Evolutionary conservation across 2,329 filamentous ascomycete genomes (phyloP).

Genomic region (Botryotinia convoluta): DNA sequence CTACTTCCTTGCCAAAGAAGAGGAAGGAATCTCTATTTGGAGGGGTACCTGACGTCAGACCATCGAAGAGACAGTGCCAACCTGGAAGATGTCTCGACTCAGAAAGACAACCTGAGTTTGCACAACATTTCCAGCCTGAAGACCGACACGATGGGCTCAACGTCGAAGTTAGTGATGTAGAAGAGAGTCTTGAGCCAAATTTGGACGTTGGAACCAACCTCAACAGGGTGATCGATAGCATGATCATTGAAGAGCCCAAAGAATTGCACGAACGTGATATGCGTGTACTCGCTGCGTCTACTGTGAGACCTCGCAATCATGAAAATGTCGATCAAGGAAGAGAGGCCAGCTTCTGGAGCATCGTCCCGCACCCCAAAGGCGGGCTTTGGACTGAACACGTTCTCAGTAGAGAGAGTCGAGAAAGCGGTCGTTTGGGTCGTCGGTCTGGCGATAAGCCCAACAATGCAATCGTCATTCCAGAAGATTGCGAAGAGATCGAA

Average conservation of each 20-base stretch:
- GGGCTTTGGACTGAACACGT: background rate
- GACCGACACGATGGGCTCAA: background rate
- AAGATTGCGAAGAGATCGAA: background rate
- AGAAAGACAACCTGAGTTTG: background rate
- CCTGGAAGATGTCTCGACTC: too few relatives aligned
- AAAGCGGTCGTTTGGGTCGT: background rate
- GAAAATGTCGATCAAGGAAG: background rate
- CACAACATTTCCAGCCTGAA: too few relatives aligned
- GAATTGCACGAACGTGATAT: too few relatives aligned
- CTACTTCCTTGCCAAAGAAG: background rate
- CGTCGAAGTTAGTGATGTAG: background rate
- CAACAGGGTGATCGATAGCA: background rate
- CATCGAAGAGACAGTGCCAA: background rate
- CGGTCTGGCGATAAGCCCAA: background rate
- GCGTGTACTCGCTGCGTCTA: fast-evolving
- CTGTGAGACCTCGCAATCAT: background rate
- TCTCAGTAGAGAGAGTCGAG: background rate
- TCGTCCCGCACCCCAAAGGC: background rate
- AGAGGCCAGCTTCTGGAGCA: background rate
- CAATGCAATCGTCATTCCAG: background rate
- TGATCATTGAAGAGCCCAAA: background rate
- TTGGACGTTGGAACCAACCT: too few relatives aligned
- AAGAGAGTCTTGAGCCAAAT: background rate
- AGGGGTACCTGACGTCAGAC: background rate
- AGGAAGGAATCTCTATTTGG: background rate